A percentile compares a stretch with the other conserved stretches of the same genome.
Conservation (phyloP, 306 rosid species). For the Gastrolobium bilobum region DNA sequence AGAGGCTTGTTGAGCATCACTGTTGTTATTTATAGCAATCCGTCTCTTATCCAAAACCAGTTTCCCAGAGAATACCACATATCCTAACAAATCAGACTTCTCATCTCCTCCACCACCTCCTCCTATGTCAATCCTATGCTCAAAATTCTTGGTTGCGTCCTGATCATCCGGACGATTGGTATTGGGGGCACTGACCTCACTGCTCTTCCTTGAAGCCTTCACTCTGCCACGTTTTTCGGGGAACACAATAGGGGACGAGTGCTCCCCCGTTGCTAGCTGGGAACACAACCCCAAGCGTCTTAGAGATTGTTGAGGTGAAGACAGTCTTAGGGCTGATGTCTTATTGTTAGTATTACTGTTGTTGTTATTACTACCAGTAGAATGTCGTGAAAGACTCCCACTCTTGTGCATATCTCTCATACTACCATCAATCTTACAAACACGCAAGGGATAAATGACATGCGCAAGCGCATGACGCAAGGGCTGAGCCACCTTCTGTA, state of each 20-base stretch:
- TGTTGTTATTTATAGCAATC: slow-evolving; percentile 45
- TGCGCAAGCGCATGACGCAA: slow-evolving; percentile 51
- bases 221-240: slow-evolving; percentile 89
- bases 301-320: slow-evolving; percentile 80
- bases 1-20: slow-evolving; percentile 58
- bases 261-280: slow-evolving; percentile 91
- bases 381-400: slow-evolving; percentile 75
- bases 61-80: slow-evolving; percentile 78
- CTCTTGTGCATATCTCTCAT: slow-evolving; percentile 76
- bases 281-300: slow-evolving; percentile 93
- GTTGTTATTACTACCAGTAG: slow-evolving; percentile 58
- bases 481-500: slow-evolving; percentile 54
- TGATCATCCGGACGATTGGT: slow-evolving; percentile 57
- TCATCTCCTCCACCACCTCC: slow-evolving; percentile 81
- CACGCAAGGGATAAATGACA: slow-evolving; percentile 23
- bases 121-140: slow-evolving; percentile 86
- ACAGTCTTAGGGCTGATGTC: slow-evolving; percentile 63
- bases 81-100: slow-evolving; percentile 90
- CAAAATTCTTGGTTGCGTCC: slow-evolving; percentile 67
- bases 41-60: slow-evolving; percentile 84
- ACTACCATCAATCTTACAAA: slow-evolving; percentile 40
- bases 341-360: slow-evolving; percentile 40
- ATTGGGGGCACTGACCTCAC: slow-evolving; percentile 49
- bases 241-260: slow-evolving; percentile 88
- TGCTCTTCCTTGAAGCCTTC: slow-evolving; percentile 65